A percentile compares a stretch with the other conserved stretches of the same genome.
Evolutionary conservation across 2,329 filamentous ascomycete species (phyloP).

Genomic region (Ilyonectria destructans): DNA sequence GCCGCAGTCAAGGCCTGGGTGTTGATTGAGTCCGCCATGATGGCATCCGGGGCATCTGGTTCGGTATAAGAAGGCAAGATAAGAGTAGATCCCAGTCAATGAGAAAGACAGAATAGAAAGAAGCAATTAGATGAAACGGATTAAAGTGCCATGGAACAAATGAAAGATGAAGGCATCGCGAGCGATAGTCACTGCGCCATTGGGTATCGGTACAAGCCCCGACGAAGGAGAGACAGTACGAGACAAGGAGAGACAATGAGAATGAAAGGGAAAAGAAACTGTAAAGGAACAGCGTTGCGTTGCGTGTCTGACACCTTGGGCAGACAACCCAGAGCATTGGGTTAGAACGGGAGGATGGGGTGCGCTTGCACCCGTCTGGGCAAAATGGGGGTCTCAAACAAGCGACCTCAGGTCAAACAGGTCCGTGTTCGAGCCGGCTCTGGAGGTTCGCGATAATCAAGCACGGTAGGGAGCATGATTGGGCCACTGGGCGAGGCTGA

Average conservation of each 20-base stretch:
- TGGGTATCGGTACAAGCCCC: constrained; percentile 4
- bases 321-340: constrained; percentile 25
- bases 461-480: constrained; percentile 41
- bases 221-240: constrained; percentile 30
- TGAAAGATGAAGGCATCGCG: constrained; percentile 34
- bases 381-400: constrained; percentile 41
- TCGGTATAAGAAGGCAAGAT: constrained; percentile 11
- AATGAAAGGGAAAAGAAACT: constrained; percentile 33
- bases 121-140: constrained; percentile 52
- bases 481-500: constrained; percentile 32
- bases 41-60: constrained; percentile 29
- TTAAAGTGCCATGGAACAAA: constrained; percentile 29
- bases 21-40: constrained; percentile 64
- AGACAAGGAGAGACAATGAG: constrained; percentile 40
- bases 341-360: constrained; percentile 1
- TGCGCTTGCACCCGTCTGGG: constrained; percentile 33
- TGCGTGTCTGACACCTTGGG: constrained; percentile 21
- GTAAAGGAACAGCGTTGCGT: constrained; percentile 10
- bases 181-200: constrained; percentile 36
- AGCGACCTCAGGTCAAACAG: constrained; percentile 47
- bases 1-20: constrained; percentile 68
- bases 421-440: constrained; percentile 46
- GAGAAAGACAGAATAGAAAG: constrained; percentile 52
- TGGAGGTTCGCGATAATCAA: constrained; percentile 35
- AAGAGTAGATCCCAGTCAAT: constrained; percentile 39